A percentile compares a stretch with the other conserved stretches of the same genome.
Conservation (phyloP, 345 rosid genomes). For the Eucalyptus cloeziana region DNA sequence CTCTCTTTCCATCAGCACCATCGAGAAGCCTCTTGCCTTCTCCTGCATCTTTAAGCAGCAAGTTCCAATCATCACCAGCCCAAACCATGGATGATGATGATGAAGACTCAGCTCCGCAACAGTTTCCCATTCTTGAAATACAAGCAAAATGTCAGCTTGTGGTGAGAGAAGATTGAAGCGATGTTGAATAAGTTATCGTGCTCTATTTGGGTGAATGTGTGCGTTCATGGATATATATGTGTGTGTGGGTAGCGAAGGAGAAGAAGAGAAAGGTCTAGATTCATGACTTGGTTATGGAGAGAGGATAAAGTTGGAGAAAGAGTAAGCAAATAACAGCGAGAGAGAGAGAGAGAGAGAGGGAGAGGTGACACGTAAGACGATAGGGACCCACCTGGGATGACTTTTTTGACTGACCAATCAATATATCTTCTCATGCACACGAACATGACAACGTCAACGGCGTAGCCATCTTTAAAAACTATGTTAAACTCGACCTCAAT, state of each 20-base stretch:
- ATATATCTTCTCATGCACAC: background rate
- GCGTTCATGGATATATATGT: background rate
- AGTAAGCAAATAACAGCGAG: background rate
- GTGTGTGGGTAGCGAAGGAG: background rate
- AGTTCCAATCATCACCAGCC: constrained; percentile 31
- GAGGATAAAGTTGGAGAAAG: background rate
- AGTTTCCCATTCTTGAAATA: constrained; percentile 31
- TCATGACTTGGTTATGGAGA: background rate
- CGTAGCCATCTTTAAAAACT: background rate
- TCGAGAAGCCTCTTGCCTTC: background rate
- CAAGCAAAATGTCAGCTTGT: background rate
- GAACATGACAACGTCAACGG: background rate
- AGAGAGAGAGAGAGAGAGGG: background rate
- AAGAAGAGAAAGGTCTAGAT: background rate
- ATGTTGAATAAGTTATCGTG: background rate
- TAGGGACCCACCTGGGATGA: background rate
- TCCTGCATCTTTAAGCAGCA: background rate
- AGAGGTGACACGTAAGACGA: background rate
- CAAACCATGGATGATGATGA: background rate
- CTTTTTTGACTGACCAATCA: background rate
- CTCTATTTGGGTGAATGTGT: background rate
- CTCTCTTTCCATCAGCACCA: background rate
- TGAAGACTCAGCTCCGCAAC: background rate
- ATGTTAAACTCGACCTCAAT: background rate
- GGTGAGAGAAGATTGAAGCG: background rate